Evolutionary conservation across 108 stramenopile species (phyloP), one percentile per base, ranked within the genome.

Genomic region (Licmophora abbreviata): DNA sequence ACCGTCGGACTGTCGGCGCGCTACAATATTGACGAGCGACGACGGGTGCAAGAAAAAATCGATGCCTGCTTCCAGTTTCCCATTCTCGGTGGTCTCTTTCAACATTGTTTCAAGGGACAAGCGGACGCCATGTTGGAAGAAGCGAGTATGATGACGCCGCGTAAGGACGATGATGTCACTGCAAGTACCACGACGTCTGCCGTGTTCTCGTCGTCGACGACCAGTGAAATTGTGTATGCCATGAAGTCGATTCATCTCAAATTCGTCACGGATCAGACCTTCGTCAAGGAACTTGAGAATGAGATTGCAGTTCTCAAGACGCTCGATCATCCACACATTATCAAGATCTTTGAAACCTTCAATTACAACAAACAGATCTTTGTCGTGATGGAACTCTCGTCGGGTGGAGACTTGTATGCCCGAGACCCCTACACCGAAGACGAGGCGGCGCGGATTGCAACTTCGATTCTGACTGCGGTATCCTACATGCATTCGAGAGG

Each of bases 321-420:
- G 45, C 58, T 95, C 14, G 91, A 92, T 58, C 91, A 95, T 57
- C 94, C 94, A 3, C 77, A 95, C 56, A 95, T 95, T 63, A 88
- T 95, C 6, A 64, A 76, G 26, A 56, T 74, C 21, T 71, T 91
- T 26, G 92, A 93, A 50, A 78, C 79, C 10, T 90, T 71, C 48
- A 80, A 87, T 45, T 68, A 72, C 51, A 31, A 65, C 4, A 41
- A 80, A 28, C 65, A 59, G 26, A 76, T 93, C 21, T 96, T 79
- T 57, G 73, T 96, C 35, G 85, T 93, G 20, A 66, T 93, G 69
- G 93, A 96, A 54, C 51, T 87, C 28, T 84, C 88, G 30, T 33
- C 41, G 20, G 95, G 95, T 26, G 95, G 95, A 5, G 91, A 92
- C 53, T 71, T 96, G 48, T 85, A 79, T 45, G 22, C 56, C 29